Percentiles rank a stretch among this genome's conserved stretches.
Conservation (phyloP, 306 rosid species). For the Corylus heterophylla region DNA sequence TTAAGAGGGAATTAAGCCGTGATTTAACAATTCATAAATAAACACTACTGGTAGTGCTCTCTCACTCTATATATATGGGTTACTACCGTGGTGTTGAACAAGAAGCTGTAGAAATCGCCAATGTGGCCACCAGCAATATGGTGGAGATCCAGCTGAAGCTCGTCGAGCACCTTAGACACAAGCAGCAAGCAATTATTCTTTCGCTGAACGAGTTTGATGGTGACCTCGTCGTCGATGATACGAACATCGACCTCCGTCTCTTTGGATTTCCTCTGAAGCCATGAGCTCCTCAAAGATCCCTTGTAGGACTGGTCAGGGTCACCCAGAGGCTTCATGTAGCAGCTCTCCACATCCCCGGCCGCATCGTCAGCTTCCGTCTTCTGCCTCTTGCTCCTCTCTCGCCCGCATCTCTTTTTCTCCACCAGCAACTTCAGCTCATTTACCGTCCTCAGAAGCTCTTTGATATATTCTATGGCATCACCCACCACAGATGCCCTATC, state of each 20-base stretch:
- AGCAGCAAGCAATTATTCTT: conserved; percentile 65
- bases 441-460: conserved; percentile 66
- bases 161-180: conserved; percentile 63
- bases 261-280: conserved; percentile 91
- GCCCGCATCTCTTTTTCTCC: conserved; percentile 63
- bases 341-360: conserved; percentile 51
- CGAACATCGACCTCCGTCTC: conserved; percentile 85
- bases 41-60: too few species aligned
- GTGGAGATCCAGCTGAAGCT: conserved; percentile 77
- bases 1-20: too few species aligned
- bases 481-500: conserved; percentile 82
- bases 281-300: conserved; percentile 66
- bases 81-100: conserved; percentile 77
- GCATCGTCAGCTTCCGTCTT: conserved; percentile 48
- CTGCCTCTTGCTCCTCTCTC: conserved; percentile 66
- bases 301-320: conserved; percentile 53
- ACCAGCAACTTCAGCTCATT: conserved; percentile 55
- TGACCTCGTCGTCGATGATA: conserved; percentile 69
- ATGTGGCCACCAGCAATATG: conserved; percentile 88
- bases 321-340: conserved; percentile 64
- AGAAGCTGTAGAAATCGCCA: conserved; percentile 75
- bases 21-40: too few species aligned
- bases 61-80: too few species aligned
- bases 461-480: conserved; percentile 67
- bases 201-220: conserved; percentile 73